Conservation (phyloP, 768 basidiomycete genomes). For the Baorangia bicolor region DNA sequence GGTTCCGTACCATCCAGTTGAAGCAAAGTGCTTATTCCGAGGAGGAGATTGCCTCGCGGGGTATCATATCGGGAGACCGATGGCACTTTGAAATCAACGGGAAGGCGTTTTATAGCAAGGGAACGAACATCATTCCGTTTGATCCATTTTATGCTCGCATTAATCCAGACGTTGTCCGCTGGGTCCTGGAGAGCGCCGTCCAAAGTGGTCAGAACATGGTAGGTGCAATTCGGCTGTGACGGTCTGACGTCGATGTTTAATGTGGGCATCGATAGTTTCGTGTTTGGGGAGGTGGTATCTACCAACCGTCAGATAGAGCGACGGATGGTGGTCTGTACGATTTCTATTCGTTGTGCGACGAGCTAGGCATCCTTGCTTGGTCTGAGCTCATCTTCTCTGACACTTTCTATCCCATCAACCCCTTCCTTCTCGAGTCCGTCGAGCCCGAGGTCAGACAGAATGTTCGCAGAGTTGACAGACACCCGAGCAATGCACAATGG, state of each 20-base stretch:
- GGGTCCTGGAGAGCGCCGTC: no score
- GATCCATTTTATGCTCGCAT: conserved; percentile 57
- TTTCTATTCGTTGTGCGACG: conserved; percentile 58
- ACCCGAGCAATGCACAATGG: conserved; percentile 60
- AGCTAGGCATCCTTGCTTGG: conserved; percentile 57
- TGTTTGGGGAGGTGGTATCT: conserved; percentile 59
- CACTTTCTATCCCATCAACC: no score
- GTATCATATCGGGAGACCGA: conserved; percentile 58
- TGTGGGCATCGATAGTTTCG: conserved; percentile 40
- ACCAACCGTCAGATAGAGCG: conserved; percentile 43
- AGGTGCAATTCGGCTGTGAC: neutral
- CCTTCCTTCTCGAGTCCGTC: no score
- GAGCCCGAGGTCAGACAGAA: conserved; percentile 58
- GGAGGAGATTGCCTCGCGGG: conserved; percentile 41
- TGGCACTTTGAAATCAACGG: conserved; percentile 64
- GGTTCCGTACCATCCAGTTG: conserved; percentile 59
- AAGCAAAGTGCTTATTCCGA: conserved; percentile 48
- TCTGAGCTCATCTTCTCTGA: no score
- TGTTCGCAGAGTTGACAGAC: conserved; percentile 46
- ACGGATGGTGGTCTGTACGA: conserved; percentile 49
- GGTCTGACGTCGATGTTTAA: neutral
- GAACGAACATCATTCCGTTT: conserved; percentile 62
- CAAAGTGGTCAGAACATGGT: no score
- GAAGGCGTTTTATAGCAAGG: no score
- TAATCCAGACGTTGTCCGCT: conserved; percentile 48